These are phyloP conservation scores for Trifolium pratense DNA, from an alignment of 306 rosid genomes.

Conservation along the genomic window DNA sequence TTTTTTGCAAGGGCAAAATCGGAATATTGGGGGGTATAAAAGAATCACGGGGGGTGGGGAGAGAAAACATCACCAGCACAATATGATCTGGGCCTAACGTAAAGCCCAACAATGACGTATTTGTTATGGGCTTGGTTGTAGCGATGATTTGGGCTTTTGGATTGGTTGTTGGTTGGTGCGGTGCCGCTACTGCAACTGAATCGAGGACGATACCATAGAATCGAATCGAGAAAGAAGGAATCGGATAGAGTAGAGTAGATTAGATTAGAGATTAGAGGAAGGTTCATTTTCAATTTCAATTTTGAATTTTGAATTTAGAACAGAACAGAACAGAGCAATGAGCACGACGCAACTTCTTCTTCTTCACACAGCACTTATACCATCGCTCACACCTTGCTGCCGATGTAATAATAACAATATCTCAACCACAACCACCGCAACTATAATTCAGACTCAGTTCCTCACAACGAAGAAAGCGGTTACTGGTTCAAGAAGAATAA, in stretches of 20 bases:
- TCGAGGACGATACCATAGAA: neutral
- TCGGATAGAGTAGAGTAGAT: neutral
- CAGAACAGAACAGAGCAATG: constrained; percentile 50
- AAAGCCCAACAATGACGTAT: neutral
- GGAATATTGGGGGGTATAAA: too few species aligned
- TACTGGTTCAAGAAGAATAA: constrained; percentile 21
- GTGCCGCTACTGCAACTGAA: neutral
- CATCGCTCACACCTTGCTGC: constrained; percentile 23
- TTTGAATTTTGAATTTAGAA: too few species aligned
- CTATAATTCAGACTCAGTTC: constrained; percentile 25
- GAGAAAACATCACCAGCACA: neutral
- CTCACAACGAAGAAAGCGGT: neutral
- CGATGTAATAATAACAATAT: neutral
- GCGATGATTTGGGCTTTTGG: too few species aligned
- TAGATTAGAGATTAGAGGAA: neutral
- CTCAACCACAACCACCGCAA: neutral
- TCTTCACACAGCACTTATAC: constrained; percentile 38
- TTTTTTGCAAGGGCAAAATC: too few species aligned
- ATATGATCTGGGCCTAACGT: neutral
- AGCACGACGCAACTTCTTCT: constrained; percentile 42
- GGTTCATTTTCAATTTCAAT: too few species aligned
- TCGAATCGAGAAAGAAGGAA: constrained; percentile 22
- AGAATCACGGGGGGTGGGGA: too few species aligned
- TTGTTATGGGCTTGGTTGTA: neutral
- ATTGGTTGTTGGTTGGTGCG: neutral